These are phyloP conservation scores for Sordariomycetes sp. DNA, from an alignment of 2,329 filamentous ascomycete species.

Conservation along the genomic window DNA sequence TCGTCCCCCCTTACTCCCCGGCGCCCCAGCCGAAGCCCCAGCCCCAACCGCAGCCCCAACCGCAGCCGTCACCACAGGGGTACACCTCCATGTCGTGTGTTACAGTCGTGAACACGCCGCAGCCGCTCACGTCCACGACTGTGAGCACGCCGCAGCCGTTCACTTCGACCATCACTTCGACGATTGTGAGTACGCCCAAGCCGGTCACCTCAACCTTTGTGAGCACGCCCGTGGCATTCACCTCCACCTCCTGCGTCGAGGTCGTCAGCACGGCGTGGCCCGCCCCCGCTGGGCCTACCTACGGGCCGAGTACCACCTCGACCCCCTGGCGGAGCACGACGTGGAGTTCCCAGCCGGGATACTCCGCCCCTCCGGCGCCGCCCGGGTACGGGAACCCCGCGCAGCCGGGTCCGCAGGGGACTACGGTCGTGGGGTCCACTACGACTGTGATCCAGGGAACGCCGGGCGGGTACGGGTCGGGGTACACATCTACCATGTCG, in stretches of 20 bases:
- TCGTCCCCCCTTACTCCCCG: not conserved
- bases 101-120: not conserved
- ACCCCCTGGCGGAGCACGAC: not conserved
- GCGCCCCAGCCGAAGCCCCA: not conserved
- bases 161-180: too few relatives aligned
- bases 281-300: not conserved
- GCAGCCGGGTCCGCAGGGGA: not conserved
- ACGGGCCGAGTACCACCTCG: not conserved
- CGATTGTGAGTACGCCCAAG: not conserved
- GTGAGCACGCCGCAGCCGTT: not conserved
- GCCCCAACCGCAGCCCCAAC: not conserved
- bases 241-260: not conserved
- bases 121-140: not conserved
- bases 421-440: not conserved
- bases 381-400: not conserved
- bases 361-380: not conserved
- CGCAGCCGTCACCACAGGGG: not conserved
- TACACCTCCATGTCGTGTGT: not conserved
- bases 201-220: not conserved
- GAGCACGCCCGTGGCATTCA: not conserved
- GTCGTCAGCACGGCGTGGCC: not conserved
- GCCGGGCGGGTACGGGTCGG: not conserved
- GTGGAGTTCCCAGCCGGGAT: not conserved
- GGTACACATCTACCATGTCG: not conserved
- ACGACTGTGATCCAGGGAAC: not conserved